Evolutionary conservation across 2,329 filamentous ascomycete genomes (phyloP).

Genomic region (Botrytis deweyae): DNA sequence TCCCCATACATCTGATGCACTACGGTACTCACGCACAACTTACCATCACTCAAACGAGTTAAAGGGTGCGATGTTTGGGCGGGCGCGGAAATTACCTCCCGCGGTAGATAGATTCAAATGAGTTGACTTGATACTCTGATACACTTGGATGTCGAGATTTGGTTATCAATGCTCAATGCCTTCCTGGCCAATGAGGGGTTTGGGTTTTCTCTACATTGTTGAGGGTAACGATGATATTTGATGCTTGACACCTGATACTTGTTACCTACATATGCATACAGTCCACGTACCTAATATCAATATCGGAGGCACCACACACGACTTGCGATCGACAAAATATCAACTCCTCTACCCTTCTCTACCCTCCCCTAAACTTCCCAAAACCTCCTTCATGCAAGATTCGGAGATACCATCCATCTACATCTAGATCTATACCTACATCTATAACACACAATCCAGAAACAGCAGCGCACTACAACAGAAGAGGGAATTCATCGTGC

Average conservation of each 20-base stretch:
- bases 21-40: not conserved
- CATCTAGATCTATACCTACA: not conserved
- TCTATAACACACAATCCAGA: not conserved
- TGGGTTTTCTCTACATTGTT: not conserved
- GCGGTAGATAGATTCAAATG: not conserved
- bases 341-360: not conserved
- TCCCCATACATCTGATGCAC: not conserved
- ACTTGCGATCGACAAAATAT: not conserved
- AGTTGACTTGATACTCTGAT: not conserved
- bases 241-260: not conserved
- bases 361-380: not conserved
- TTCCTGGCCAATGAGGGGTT: not conserved
- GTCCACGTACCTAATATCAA: too few relatives aligned
- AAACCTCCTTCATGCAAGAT: not conserved
- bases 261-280: not conserved
- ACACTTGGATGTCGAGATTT: not conserved
- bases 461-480: not conserved
- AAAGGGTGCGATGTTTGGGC: not conserved
- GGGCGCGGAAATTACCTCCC: not conserved
- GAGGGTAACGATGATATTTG: not conserved
- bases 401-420: not conserved
- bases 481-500: not conserved
- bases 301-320: not conserved
- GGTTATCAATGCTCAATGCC: not conserved
- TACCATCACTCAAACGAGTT: not conserved